These are phyloP conservation scores for Cordyceps tenuipes DNA, from an alignment of 2,329 filamentous ascomycete species.

Conservation along the genomic window DNA sequence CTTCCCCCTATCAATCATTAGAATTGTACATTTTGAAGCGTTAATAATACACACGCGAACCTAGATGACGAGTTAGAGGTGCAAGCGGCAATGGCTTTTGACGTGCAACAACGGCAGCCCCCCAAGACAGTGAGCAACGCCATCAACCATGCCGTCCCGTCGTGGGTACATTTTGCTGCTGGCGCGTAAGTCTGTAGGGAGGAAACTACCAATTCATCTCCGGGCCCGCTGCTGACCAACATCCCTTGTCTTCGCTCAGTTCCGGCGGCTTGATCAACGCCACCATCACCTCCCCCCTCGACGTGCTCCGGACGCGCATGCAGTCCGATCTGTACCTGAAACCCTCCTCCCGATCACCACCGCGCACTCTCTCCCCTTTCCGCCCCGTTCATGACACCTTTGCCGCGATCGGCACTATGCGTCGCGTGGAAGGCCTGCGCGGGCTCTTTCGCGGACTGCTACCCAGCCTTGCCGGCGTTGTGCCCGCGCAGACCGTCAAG, in stretches of 20 bases:
- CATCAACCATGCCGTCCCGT: constrained; percentile 24
- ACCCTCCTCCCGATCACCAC: constrained; percentile 59
- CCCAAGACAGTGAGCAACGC: background rate
- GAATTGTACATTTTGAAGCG: background rate
- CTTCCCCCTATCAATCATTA: too few relatives aligned
- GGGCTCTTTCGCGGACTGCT: constrained; percentile 89
- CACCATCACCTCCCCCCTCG: constrained; percentile 78
- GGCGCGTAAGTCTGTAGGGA: constrained; percentile 54
- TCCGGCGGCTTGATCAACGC: constrained; percentile 83
- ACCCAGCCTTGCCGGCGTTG: constrained; percentile 80
- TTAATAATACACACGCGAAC: background rate
- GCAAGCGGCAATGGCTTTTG: background rate
- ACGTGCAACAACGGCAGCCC: background rate
- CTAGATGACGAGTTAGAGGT: background rate
- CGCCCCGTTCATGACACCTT: constrained; percentile 80
- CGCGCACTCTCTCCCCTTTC: constrained; percentile 47
- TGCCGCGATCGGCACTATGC: constrained; percentile 74
- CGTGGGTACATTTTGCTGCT: constrained; percentile 78
- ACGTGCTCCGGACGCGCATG: constrained; percentile 85
- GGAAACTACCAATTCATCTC: background rate
- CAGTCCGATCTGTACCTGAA: constrained; percentile 90
- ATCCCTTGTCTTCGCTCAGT: constrained; percentile 32
- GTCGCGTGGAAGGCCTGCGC: constrained; percentile 73
- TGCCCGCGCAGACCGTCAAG: constrained; percentile 84
- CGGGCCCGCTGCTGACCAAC: background rate